These are phyloP conservation scores for Neoscytalidium dimidiatum DNA, from an alignment of 2,329 filamentous ascomycete genomes.

Conservation along the genomic window DNA sequence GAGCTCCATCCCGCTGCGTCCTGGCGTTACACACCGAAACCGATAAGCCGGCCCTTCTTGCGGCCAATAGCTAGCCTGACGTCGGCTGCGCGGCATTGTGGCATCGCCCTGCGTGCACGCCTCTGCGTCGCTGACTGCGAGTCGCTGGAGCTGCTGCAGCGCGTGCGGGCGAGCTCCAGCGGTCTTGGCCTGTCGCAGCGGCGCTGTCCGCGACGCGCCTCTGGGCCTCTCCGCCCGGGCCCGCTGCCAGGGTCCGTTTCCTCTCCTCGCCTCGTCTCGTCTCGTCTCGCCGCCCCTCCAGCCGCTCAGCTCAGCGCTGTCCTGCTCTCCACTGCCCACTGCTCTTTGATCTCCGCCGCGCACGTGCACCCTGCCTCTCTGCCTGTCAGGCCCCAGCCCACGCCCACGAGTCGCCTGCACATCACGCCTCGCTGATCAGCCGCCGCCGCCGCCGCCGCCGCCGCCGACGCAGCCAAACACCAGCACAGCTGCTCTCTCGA, in stretches of 20 bases:
- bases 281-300: background rate
- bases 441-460: conserved; percentile 19
- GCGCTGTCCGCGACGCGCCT: background rate
- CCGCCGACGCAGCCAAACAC: conserved; percentile 19
- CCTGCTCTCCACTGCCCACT: too few species aligned
- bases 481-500: background rate
- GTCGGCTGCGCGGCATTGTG: background rate
- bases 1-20: conserved; percentile 12
- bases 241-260: background rate
- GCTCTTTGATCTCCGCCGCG: background rate
- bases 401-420: conserved; percentile 13
- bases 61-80: background rate
- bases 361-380: conserved; percentile 1
- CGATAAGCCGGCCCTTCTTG: conserved; percentile 13
- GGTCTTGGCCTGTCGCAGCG: conserved; percentile 4
- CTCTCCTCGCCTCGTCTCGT: too few species aligned
- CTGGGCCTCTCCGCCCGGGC: too few species aligned
- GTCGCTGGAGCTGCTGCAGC: background rate
- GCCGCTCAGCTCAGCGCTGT: background rate
- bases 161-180: too few species aligned
- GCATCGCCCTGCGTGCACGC: background rate
- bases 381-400: conserved; percentile 16
- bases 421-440: conserved; percentile 15
- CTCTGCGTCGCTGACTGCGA: background rate
- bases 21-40: conserved; percentile 17